A percentile compares a stretch with the other conserved stretches of the same genome.
Evolutionary conservation across 1,284 basidiomycete genomes (phyloP).

Genomic region (Filobasidium uniguttulatum): DNA sequence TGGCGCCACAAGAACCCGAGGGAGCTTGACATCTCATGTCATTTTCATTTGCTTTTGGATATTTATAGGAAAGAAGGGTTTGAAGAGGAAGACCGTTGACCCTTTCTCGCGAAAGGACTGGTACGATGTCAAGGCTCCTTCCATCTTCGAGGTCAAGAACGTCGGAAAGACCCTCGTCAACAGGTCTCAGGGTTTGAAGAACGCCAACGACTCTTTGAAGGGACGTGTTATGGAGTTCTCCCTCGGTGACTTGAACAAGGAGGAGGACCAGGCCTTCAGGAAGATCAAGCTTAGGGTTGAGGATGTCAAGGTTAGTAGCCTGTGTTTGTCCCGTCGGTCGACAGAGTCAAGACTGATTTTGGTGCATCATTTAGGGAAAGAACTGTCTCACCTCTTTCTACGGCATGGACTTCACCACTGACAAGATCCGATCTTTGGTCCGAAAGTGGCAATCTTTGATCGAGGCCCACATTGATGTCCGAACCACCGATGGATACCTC

Average conservation of each 20-base stretch:
- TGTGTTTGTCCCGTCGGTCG: not conserved
- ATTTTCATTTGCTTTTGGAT: no score
- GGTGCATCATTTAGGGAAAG: slow-evolving; percentile 64
- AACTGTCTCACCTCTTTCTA: slow-evolving; percentile 99
- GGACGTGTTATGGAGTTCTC: slow-evolving; percentile 95
- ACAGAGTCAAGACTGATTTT: not conserved
- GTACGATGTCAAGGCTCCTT: slow-evolving; percentile 99
- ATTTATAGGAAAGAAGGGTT: slow-evolving; percentile 85
- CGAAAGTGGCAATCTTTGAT: slow-evolving; percentile 99
- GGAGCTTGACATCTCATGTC: no score
- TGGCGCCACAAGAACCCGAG: no score
- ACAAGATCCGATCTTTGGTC: slow-evolving; percentile 98
- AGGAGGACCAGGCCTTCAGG: slow-evolving; percentile 98
- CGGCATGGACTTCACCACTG: slow-evolving; percentile 99
- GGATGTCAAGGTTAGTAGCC: slow-evolving; percentile 48
- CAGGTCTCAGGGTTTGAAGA: slow-evolving; percentile 95
- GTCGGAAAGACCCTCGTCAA: slow-evolving; percentile 98
- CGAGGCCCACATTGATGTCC: slow-evolving; percentile 96
- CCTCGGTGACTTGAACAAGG: slow-evolving; percentile 96
- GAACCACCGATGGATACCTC: slow-evolving; percentile 98
- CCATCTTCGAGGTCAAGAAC: slow-evolving; percentile 92
- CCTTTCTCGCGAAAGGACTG: slow-evolving; percentile 99
- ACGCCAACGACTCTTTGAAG: slow-evolving; percentile 96
- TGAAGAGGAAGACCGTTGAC: slow-evolving; percentile 99
- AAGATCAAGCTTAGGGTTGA: slow-evolving; percentile 98